A percentile compares a stretch with the other conserved stretches of the same genome.
phyloP scores from a whole-genome alignment of 176 grass and related monocot genomes.

The Phoenix dactylifera region DNA sequence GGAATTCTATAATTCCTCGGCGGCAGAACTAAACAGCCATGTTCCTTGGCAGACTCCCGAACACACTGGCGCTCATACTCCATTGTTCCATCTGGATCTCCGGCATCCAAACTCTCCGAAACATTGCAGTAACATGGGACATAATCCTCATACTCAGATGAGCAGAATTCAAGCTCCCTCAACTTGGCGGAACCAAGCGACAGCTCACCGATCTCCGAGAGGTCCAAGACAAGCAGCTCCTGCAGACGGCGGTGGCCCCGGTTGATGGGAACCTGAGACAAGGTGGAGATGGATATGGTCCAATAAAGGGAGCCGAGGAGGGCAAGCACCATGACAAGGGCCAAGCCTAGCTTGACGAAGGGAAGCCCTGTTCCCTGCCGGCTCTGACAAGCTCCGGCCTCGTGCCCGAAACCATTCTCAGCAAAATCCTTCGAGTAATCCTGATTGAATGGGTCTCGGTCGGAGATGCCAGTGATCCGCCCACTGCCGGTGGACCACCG shows the following conservation, averaged over 20 bases:
- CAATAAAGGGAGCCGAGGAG: conserved; percentile 56
- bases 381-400: conserved; percentile 9
- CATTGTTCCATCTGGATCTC: conserved; percentile 50
- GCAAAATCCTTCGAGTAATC: conserved; percentile 41
- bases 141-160: conserved; percentile 54
- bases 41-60: conserved; percentile 22
- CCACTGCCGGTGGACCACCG: conserved; percentile 51
- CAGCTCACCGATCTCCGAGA: conserved; percentile 66
- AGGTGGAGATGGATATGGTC: conserved; percentile 59
- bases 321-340: conserved; percentile 25
- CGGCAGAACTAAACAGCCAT: conserved; percentile 56
- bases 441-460: conserved; percentile 20
- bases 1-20: conserved; percentile 74
- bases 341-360: conserved; percentile 47
- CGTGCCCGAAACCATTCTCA: conserved; percentile 51
- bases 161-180: conserved; percentile 59
- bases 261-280: conserved; percentile 20
- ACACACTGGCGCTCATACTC: conserved; percentile 67
- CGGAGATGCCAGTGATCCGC: not conserved
- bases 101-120: conserved; percentile 56
- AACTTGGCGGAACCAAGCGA: conserved; percentile 55
- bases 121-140: conserved; percentile 94
- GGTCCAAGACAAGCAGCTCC: conserved; percentile 77
- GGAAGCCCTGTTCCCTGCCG: conserved; percentile 30
- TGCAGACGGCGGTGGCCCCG: conserved; percentile 64